Percentiles rank a stretch among this genome's conserved stretches.
phyloP scores from a whole-genome alignment of 2,329 filamentous ascomycete genomes.

The Cercospora beticola region DNA sequence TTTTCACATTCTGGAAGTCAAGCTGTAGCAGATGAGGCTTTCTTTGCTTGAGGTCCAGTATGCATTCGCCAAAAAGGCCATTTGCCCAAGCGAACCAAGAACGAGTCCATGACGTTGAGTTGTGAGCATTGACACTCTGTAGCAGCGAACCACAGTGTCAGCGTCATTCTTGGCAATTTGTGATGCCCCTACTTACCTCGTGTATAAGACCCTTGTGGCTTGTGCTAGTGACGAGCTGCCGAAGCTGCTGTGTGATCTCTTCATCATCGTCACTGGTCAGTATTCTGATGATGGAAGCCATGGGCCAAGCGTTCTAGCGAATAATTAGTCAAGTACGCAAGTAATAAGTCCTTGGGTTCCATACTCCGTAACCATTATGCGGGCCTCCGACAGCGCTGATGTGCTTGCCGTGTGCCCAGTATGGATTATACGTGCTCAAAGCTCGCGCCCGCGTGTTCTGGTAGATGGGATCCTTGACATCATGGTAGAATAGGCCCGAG shows the following conservation, averaged over 20 bases:
- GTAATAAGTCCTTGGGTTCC: slow-evolving; percentile 39
- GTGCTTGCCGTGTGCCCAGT: slow-evolving; percentile 49
- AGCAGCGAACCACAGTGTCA: neutral
- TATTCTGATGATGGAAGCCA: slow-evolving; percentile 51
- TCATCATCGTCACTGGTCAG: slow-evolving; percentile 47
- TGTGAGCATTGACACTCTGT: slow-evolving; percentile 47
- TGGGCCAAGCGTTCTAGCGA: slow-evolving; percentile 22
- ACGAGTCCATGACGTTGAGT: slow-evolving; percentile 46
- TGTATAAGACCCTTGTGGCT: slow-evolving; percentile 50
- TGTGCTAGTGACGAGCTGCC: slow-evolving; percentile 46
- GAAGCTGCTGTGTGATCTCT: slow-evolving; percentile 45
- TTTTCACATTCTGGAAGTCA: slow-evolving; percentile 4
- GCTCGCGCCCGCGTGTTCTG: slow-evolving; percentile 45
- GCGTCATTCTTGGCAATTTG: neutral
- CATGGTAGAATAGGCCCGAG: slow-evolving; percentile 19
- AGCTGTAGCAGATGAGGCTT: slow-evolving; percentile 23
- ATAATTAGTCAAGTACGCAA: slow-evolving; percentile 27
- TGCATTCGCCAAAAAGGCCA: slow-evolving; percentile 23
- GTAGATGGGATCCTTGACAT: slow-evolving; percentile 41
- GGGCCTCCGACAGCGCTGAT: slow-evolving; percentile 50
- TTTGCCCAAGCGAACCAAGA: slow-evolving; percentile 53
- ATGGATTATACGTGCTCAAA: slow-evolving; percentile 46
- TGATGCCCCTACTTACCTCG: slow-evolving; percentile 31
- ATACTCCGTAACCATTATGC: slow-evolving; percentile 42
- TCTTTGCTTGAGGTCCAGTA: slow-evolving; percentile 22